Percentiles rank a stretch among this genome's conserved stretches.
Evolutionary conservation across 345 rosid genomes (phyloP).

Genomic region (Stellera chamaejasme): DNA sequence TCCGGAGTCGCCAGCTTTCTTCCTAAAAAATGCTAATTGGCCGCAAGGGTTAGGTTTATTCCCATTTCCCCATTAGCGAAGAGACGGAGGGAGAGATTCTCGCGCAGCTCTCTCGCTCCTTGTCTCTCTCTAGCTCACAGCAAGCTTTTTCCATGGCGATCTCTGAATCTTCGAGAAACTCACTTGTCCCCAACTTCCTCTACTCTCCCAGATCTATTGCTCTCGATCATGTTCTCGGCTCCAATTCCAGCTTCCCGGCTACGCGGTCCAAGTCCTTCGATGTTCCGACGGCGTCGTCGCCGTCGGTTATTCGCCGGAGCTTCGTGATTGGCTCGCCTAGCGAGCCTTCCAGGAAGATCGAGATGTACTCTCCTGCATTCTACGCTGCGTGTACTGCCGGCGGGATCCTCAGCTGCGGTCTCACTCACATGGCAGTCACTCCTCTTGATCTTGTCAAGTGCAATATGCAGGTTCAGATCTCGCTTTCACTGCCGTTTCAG

Average conservation of each 20-base stretch:
- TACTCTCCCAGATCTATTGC: slow-evolving; percentile 20
- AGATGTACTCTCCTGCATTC: slow-evolving; percentile 59
- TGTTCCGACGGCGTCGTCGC: slow-evolving; percentile 3
- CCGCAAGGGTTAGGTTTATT: too few relatives aligned
- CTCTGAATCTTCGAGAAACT: slow-evolving; percentile 19
- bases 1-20: too few relatives aligned
- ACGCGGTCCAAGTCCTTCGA: slow-evolving; percentile 15
- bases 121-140: too few relatives aligned
- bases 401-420: slow-evolving; percentile 56
- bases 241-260: slow-evolving; percentile 14
- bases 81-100: too few relatives aligned
- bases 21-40: too few relatives aligned
- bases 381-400: slow-evolving; percentile 65
- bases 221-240: slow-evolving; percentile 10
- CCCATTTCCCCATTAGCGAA: too few relatives aligned
- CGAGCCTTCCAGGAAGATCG: slow-evolving; percentile 43
- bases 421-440: slow-evolving; percentile 56
- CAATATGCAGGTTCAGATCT: slow-evolving; percentile 55
- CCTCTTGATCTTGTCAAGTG: slow-evolving; percentile 78
- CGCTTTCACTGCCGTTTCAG: slow-evolving; percentile 4
- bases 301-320: too few relatives aligned
- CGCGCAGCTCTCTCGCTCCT: too few relatives aligned
- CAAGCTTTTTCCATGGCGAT: too few relatives aligned
- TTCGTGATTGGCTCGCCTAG: slow-evolving; percentile 20
- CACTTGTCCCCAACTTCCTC: slow-evolving; percentile 44